These are phyloP conservation scores for Talaromyces marneffei DNA, from an alignment of 2,329 filamentous ascomycete genomes.

Conservation along the genomic window DNA sequence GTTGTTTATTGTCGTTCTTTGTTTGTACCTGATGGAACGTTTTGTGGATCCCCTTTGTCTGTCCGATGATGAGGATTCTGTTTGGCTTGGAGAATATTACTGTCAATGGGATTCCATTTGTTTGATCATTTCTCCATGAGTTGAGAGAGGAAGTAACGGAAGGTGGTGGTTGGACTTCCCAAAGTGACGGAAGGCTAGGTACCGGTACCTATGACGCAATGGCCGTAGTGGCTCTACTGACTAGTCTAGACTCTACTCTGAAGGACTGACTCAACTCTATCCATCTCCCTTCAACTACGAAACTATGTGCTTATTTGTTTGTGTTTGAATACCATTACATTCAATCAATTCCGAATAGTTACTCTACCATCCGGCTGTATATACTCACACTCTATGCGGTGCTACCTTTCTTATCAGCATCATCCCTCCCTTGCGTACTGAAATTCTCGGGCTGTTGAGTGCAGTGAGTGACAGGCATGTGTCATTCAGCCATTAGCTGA, in stretches of 20 bases:
- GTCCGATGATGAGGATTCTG: not conserved
- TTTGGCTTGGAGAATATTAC: not conserved
- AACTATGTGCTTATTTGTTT: not conserved
- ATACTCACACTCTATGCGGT: not conserved
- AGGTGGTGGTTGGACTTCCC: not conserved
- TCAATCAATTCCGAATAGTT: not conserved
- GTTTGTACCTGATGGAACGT: not conserved
- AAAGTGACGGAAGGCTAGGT: not conserved
- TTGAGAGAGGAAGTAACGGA: not conserved
- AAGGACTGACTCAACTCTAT: too few relatives aligned
- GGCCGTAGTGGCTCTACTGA: not conserved
- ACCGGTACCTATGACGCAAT: slow-evolving; percentile 10
- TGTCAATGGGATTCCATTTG: not conserved
- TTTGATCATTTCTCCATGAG: not conserved
- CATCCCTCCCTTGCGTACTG: not conserved
- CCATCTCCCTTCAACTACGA: not conserved
- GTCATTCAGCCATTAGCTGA: not conserved
- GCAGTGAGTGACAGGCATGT: not conserved
- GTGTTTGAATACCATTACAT: not conserved
- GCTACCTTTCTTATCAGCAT: not conserved
- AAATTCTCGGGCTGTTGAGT: not conserved
- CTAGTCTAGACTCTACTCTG: not conserved
- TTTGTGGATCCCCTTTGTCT: not conserved
- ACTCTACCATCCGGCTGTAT: not conserved
- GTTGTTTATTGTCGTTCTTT: not conserved